Evolutionary conservation across 306 rosid genomes (phyloP).

Genomic region (Cucumis cinereus): DNA sequence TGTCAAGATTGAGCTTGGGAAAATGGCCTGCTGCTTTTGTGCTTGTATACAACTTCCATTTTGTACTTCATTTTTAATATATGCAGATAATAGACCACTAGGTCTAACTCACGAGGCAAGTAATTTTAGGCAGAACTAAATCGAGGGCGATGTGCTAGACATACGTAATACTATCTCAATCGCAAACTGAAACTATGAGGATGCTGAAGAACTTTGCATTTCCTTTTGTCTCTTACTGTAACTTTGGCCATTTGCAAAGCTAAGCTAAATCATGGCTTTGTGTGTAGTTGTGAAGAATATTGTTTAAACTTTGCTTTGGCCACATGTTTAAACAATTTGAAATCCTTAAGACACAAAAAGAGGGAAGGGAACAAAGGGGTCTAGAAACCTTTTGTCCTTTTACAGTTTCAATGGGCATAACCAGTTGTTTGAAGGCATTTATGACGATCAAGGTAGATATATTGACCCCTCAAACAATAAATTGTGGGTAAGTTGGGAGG

Average conservation of each 20-base stretch:
- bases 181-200: not conserved
- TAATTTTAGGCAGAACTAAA: not conserved
- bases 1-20: not conserved
- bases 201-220: not conserved
- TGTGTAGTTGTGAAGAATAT: not conserved
- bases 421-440: too few species aligned
- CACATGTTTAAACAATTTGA: not conserved
- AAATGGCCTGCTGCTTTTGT: not conserved
- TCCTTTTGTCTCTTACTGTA: not conserved
- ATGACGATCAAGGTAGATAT: too few species aligned
- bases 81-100: too few species aligned
- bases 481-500: too few species aligned
- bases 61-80: not conserved
- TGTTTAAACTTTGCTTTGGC: not conserved
- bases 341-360: not conserved
- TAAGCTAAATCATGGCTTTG: not conserved
- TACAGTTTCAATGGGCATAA: not conserved
- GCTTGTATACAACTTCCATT: not conserved
- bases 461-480: too few species aligned
- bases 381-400: not conserved
- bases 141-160: not conserved
- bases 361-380: not conserved
- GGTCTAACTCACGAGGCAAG: not conserved
- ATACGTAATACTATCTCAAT: not conserved
- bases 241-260: not conserved